Evolutionary conservation across 2,329 filamentous ascomycete species (phyloP).

Genomic region (Pyricularia pennisetigena): DNA sequence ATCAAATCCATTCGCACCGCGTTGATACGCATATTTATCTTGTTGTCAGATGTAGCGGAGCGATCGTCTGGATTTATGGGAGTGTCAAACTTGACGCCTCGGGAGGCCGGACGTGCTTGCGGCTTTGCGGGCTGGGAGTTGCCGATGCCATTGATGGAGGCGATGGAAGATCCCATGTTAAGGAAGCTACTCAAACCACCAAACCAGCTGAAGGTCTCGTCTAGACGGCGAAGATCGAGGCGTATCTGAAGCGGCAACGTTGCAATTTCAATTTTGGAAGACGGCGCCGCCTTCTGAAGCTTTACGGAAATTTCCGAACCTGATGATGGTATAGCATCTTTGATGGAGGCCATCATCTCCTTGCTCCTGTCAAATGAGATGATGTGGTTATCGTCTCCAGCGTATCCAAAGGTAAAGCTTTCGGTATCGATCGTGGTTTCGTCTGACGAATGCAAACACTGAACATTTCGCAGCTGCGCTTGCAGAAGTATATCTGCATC

Average conservation of each 20-base stretch:
- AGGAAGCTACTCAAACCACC: conserved; percentile 87
- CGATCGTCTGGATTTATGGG: conserved; percentile 38
- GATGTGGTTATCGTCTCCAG: conserved; percentile 42
- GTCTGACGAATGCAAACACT: conserved; percentile 18
- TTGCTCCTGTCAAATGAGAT: conserved; percentile 50
- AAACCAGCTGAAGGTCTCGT: conserved; percentile 81
- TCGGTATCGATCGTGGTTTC: conserved; percentile 36
- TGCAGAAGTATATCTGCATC: conserved; percentile 42
- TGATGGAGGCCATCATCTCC: conserved; percentile 49
- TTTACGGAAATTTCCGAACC: conserved; percentile 50
- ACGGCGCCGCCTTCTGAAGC: conserved; percentile 32
- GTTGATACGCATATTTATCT: conserved; percentile 67
- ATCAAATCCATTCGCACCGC: conserved; percentile 68
- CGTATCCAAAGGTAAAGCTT: conserved; percentile 54
- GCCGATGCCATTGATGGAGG: conserved; percentile 45
- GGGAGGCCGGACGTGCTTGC: conserved; percentile 25
- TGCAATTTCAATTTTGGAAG: conserved; percentile 50
- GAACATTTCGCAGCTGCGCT: conserved; percentile 34
- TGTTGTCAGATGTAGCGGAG: conserved; percentile 42
- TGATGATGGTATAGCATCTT: conserved; percentile 45
- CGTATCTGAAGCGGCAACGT: conserved; percentile 69
- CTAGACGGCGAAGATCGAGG: conserved; percentile 69
- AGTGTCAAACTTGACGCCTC: conserved; percentile 49
- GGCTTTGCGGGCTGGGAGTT: conserved; percentile 31
- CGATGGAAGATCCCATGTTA: conserved; percentile 77